Conservation (phyloP, 2,329 filamentous ascomycete species). For the Blastomyces gilchristii region DNA sequence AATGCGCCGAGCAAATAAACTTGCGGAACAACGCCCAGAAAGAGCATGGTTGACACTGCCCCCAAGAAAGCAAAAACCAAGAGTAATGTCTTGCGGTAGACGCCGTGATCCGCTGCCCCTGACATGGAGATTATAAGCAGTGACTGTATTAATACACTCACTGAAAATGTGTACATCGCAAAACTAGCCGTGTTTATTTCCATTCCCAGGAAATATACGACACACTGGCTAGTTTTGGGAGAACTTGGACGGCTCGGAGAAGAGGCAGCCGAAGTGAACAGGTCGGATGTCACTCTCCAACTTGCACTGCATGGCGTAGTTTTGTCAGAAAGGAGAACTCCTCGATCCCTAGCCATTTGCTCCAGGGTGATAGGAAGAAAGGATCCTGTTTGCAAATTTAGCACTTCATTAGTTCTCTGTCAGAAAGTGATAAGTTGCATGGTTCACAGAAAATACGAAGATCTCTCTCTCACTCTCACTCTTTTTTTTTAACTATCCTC, state of each 20-base stretch:
- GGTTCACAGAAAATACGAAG: neutral
- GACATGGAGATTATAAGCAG: conserved; percentile 92
- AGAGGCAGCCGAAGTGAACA: conserved; percentile 4
- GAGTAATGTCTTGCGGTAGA: conserved; percentile 78
- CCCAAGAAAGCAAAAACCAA: conserved; percentile 76
- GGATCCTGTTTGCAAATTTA: conserved; percentile 49
- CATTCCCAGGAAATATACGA: conserved; percentile 69
- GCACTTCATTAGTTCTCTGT: neutral
- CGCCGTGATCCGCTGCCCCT: conserved; percentile 87
- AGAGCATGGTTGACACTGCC: conserved; percentile 75
- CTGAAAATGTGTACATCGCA: conserved; percentile 69
- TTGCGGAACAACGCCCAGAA: conserved; percentile 64
- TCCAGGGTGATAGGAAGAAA: conserved; percentile 96
- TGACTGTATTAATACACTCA: conserved; percentile 81
- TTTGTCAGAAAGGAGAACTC: conserved; percentile 70
- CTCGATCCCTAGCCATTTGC: conserved; percentile 83
- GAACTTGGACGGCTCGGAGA: conserved; percentile 15
- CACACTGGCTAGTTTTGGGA: conserved; percentile 53
- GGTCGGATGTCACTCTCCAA: conserved; percentile 39
- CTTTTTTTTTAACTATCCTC: no score
- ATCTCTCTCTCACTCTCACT: neutral
- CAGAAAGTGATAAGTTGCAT: neutral
- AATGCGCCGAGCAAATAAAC: conserved; percentile 73
- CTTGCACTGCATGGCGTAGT: conserved; percentile 62
- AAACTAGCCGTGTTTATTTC: conserved; percentile 60